phyloP scores from a whole-genome alignment of 2,329 filamentous ascomycete species.

The Diaporthe citri region DNA sequence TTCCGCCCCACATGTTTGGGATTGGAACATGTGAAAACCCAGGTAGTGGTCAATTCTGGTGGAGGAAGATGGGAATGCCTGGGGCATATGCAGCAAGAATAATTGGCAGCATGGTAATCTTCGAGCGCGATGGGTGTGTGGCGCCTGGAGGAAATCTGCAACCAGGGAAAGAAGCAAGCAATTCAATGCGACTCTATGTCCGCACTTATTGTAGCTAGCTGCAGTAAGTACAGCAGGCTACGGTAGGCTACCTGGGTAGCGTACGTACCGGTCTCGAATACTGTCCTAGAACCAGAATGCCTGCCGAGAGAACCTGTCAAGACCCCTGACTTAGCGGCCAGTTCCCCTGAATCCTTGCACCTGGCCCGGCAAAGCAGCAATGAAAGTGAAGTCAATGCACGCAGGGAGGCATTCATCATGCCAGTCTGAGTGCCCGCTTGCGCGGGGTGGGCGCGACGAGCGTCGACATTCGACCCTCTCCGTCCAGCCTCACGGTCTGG shows the following conservation, averaged over 20 bases:
- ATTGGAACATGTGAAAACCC: neutral
- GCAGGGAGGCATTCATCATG: conserved; percentile 19
- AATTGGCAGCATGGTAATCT: conserved; percentile 22
- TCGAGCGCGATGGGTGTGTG: neutral
- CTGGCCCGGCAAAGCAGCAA: neutral
- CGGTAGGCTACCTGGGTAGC: neutral
- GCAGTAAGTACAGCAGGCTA: neutral
- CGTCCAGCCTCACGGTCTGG: neutral
- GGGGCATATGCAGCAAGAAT: conserved; percentile 18
- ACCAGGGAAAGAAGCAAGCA: conserved; percentile 8
- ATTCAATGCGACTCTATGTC: conserved; percentile 17
- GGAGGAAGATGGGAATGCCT: conserved; percentile 19
- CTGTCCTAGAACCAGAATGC: neutral
- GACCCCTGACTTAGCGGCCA: conserved; percentile 32
- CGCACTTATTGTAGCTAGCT: neutral
- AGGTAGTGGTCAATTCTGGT: conserved; percentile 18
- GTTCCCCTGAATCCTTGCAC: conserved; percentile 32
- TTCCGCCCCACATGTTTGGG: conserved; percentile 32
- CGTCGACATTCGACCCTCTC: conserved; percentile 5
- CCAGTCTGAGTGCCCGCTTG: conserved; percentile 11
- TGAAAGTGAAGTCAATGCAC: conserved; percentile 26
- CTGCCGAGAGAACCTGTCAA: conserved; percentile 16
- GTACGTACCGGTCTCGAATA: conserved; percentile 6
- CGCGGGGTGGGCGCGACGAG: neutral
- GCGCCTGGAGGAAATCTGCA: conserved; percentile 24